Evolutionary conservation across 2,329 filamentous ascomycete genomes (phyloP).

Genomic region (Ceratocystis alfenasii): DNA sequence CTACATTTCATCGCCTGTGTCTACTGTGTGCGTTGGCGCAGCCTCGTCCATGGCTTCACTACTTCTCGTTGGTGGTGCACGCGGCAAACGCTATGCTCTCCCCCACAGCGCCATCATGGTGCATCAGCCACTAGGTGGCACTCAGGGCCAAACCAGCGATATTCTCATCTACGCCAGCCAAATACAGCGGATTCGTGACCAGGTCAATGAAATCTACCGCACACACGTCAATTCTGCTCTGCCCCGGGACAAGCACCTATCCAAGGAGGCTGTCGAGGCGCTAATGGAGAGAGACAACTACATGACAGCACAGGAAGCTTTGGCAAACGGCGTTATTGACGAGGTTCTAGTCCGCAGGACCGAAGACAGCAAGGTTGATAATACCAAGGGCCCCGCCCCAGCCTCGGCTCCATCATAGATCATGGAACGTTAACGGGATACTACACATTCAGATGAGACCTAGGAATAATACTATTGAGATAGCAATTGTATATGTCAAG

Average conservation of each 20-base stretch:
- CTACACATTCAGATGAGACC: not conserved
- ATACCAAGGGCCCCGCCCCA: not conserved
- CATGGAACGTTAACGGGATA: not conserved
- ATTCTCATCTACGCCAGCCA: constrained; percentile 97
- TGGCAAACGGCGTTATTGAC: constrained; percentile 84
- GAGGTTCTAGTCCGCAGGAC: constrained; percentile 49
- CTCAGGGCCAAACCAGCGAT: constrained; percentile 56
- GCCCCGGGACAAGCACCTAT: constrained; percentile 59
- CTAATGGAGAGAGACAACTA: constrained; percentile 98
- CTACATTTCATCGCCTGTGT: constrained; percentile 86
- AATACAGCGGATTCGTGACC: constrained; percentile 73
- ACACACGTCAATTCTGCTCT: constrained; percentile 69
- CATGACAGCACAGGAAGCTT: constrained; percentile 74
- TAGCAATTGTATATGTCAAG: constrained; percentile 3
- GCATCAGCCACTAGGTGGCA: constrained; percentile 78
- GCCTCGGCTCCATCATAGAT: not conserved
- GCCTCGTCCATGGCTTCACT: constrained; percentile 92
- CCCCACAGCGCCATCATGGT: constrained; percentile 96
- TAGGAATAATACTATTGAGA: not conserved
- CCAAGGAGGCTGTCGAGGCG: constrained; percentile 70
- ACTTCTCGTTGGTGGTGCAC: constrained; percentile 71
- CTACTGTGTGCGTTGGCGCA: constrained; percentile 87
- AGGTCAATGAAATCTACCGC: constrained; percentile 84
- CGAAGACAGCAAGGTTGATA: not conserved
- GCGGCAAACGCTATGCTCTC: constrained; percentile 75